A percentile compares a stretch with the other conserved stretches of the same genome.
Evolutionary conservation across 2,329 filamentous ascomycete genomes (phyloP).

Genomic region (Fusarium sp.): DNA sequence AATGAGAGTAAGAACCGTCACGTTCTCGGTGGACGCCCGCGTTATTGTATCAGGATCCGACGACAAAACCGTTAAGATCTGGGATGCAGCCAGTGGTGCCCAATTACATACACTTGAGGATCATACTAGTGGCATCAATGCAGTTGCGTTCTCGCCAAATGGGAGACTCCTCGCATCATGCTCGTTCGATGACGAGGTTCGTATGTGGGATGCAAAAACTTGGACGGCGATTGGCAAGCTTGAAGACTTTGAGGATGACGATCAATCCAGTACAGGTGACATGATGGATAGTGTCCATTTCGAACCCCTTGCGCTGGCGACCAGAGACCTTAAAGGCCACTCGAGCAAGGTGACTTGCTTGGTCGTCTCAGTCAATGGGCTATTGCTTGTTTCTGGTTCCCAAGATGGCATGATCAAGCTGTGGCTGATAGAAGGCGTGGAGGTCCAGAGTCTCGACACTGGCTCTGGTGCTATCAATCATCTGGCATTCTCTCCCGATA

Average conservation of each 20-base stretch:
- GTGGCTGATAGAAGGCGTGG: not conserved
- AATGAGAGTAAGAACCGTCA: not conserved
- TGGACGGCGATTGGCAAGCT: not conserved
- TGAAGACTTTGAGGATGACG: constrained; percentile 1
- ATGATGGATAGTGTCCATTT: constrained; percentile 7
- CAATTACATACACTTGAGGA: not conserved
- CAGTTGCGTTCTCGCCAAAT: not conserved
- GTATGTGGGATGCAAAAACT: not conserved
- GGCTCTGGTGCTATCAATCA: not conserved
- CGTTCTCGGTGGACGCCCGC: not conserved
- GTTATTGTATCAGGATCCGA: not conserved
- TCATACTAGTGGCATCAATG: constrained; percentile 2
- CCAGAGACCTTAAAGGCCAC: not conserved
- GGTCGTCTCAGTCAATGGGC: not conserved
- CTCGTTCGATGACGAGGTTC: not conserved
- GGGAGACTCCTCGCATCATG: not conserved
- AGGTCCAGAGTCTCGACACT: not conserved
- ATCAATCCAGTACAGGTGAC: not conserved
- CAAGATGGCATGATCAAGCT: not conserved
- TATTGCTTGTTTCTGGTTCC: not conserved
- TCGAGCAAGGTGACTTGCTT: not conserved
- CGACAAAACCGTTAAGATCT: constrained; percentile 1
- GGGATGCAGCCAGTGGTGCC: not conserved
- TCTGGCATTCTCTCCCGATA: not conserved
- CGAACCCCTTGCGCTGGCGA: not conserved